Base-by-base conservation (phyloP, 2,329 filamentous ascomycete genomes). In the Daldinia sp. region DNA sequence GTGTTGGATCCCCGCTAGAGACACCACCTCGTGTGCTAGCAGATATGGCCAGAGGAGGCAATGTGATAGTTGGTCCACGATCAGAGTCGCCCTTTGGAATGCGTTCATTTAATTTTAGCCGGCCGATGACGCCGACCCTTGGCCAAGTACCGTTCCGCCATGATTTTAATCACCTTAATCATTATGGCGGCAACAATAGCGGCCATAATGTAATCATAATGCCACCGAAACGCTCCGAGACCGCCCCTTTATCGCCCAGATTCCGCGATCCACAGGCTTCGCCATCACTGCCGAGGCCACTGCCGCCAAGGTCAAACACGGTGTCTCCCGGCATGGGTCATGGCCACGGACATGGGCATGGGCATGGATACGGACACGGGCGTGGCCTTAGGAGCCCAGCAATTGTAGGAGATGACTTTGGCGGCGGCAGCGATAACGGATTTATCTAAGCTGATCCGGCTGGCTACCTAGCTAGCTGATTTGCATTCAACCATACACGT, bases 21-120 rank as follows among this genome's bases (percentile, higher is more conserved):
- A 66, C 65, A 2, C 60, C 61, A 30, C 51, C 68, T 21, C 58
- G 63, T 7, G 54, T 70, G 11, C 41, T 70, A 3, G 60, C 67
- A 2, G 59, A 53, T 7, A 52, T 56, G 17, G 34, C 35, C 9
- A 41, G 50, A 1, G 50, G 23, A 15, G 34, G 30, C 6, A 41
- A 45, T 8, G 39, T 45, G 2, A 27, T 45, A n/a, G 13, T 45
- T n/a, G 39, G 39, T 15, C 4, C 67, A 68, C 39, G 64, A 25
- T 45, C 70, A 11, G 71, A 71, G 27, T 74, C 72, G 1, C 68
- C 70, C 2, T 68, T 72, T 37, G 70, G 72, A 15, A 68, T 61
- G 25, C 59, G 64, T 15, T 63, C 61, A 17, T 67, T 67, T 35
- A 67, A 63, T 34, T 69, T 67, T 47, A 67, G 63, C 32, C 50